These are phyloP conservation scores for Penstemon eatonii DNA, from an alignment of 257 asterid genomes.

Conservation along the genomic window DNA sequence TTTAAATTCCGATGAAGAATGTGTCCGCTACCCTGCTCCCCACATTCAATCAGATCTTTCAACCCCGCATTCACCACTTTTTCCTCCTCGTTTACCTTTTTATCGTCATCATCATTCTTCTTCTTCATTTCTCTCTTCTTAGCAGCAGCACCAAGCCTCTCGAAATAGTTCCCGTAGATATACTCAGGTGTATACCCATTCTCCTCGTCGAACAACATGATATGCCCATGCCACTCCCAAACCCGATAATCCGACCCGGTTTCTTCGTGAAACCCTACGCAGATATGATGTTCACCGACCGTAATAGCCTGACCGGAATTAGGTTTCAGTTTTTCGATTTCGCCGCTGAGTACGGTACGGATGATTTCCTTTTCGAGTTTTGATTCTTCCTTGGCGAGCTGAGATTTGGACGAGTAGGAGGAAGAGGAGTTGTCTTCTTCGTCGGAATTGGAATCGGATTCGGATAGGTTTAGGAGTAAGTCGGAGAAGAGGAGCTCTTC, in stretches of 20 bases:
- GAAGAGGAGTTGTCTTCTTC: conserved; percentile 35
- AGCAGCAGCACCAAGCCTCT: conserved; percentile 31
- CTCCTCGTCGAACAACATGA: conserved; percentile 89
- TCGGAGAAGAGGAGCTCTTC: conserved; percentile 81
- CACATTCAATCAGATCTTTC: conserved; percentile 74
- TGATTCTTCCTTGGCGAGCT: conserved; percentile 81
- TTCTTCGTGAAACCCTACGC: conserved; percentile 89
- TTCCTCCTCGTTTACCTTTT: too few relatives aligned
- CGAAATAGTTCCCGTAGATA: conserved; percentile 90
- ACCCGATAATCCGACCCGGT: conserved; percentile 75
- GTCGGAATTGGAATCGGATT: conserved; percentile 52
- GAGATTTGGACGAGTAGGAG: conserved; percentile 55
- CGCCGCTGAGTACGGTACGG: conserved; percentile 60
- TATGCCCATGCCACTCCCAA: conserved; percentile 99
- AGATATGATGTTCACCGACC: conserved; percentile 89
- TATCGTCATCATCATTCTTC: conserved; percentile 24
- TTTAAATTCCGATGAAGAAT: conserved; percentile 49
- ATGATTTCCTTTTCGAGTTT: conserved; percentile 78
- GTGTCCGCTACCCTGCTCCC: conserved; percentile 34
- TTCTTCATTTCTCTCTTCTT: conserved; percentile 22
- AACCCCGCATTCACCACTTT: conserved; percentile 55
- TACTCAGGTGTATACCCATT: conserved; percentile 89
- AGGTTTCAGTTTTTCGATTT: conserved; percentile 67
- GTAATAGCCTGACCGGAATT: conserved; percentile 89
- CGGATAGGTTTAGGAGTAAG: conserved; percentile 50